Evolutionary conservation across 2,329 filamentous ascomycete genomes (phyloP).

Genomic region (Hypoxylon sp.): DNA sequence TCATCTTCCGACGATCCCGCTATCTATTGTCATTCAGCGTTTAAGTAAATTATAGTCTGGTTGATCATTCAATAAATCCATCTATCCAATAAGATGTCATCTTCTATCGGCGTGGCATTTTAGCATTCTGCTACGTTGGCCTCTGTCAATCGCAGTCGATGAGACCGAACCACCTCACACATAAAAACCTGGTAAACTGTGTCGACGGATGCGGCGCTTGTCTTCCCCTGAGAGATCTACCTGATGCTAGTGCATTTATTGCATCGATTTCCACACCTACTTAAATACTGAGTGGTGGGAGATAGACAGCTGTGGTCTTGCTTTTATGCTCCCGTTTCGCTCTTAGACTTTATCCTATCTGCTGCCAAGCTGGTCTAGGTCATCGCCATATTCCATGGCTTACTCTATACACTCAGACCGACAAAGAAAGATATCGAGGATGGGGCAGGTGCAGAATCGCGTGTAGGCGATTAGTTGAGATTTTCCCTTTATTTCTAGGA

Average conservation of each 20-base stretch:
- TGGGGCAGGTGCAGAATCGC: conserved; percentile 28
- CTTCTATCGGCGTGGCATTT: conserved; percentile 25
- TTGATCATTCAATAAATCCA: conserved; percentile 9
- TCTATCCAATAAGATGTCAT: conserved; percentile 28
- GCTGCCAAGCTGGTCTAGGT: conserved; percentile 32
- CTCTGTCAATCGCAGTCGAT: conserved; percentile 26
- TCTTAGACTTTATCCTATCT: conserved; percentile 27
- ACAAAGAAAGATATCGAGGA: conserved; percentile 17
- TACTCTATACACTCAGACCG: conserved; percentile 5
- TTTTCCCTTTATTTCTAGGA: conserved; percentile 11
- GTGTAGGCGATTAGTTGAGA: too few species aligned
- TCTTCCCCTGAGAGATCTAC: conserved; percentile 12
- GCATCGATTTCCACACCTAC: conserved; percentile 2
- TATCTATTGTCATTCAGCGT: conserved; percentile 14
- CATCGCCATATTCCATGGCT: conserved; percentile 5
- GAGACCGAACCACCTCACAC: too few species aligned
- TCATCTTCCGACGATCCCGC: conserved; percentile 26
- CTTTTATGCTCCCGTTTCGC: conserved; percentile 3
- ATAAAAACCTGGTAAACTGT: too few species aligned
- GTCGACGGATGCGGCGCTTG: conserved; percentile 26
- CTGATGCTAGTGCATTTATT: conserved; percentile 4
- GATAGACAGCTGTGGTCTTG: background rate
- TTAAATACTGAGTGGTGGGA: background rate
- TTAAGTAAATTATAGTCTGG: conserved; percentile 23
- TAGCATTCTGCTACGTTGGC: conserved; percentile 12